Evolutionary conservation across 176 grass and related monocot species (phyloP).

Genomic region (Aegilops umbellulata): DNA sequence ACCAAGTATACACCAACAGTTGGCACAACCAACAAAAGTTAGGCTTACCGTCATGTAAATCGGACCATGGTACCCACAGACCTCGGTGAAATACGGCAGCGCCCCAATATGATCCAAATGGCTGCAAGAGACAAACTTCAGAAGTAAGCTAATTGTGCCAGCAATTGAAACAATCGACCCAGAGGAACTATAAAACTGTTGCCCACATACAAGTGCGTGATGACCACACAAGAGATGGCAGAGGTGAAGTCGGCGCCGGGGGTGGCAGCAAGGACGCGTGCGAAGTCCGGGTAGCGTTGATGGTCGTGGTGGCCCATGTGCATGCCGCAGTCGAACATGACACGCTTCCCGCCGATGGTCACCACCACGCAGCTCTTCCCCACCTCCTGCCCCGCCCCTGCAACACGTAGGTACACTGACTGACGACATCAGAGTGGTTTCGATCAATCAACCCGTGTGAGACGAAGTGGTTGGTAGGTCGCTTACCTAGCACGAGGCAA

Average conservation of each 20-base stretch:
- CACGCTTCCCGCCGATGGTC: conserved; percentile 63
- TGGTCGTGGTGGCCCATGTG: conserved; percentile 80
- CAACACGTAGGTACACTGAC: background rate
- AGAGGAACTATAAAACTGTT: background rate
- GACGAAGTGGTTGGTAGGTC: background rate
- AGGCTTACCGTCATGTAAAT: conserved; percentile 89
- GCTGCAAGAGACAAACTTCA: conserved; percentile 40
- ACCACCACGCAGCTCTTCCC: conserved; percentile 93
- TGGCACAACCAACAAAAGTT: background rate
- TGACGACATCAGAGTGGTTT: background rate
- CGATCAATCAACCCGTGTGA: background rate
- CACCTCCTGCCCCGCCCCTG: conserved; percentile 91
- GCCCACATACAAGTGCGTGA: conserved; percentile 80
- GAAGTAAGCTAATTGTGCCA: background rate
- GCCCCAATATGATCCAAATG: conserved; percentile 96
- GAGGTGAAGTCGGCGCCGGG: conserved; percentile 44
- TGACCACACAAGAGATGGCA: conserved; percentile 72
- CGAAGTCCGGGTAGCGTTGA: conserved; percentile 76
- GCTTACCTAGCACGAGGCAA: conserved; percentile 79
- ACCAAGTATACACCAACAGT: background rate
- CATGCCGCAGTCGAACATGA: conserved; percentile 99
- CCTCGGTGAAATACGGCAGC: conserved; percentile 86
- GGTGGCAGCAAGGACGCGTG: conserved; percentile 38
- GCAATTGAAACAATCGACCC: background rate
- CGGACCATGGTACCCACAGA: conserved; percentile 81